Base-by-base conservation (phyloP, 2,329 filamentous ascomycete species). In the Neoarthrinium moseri region DNA sequence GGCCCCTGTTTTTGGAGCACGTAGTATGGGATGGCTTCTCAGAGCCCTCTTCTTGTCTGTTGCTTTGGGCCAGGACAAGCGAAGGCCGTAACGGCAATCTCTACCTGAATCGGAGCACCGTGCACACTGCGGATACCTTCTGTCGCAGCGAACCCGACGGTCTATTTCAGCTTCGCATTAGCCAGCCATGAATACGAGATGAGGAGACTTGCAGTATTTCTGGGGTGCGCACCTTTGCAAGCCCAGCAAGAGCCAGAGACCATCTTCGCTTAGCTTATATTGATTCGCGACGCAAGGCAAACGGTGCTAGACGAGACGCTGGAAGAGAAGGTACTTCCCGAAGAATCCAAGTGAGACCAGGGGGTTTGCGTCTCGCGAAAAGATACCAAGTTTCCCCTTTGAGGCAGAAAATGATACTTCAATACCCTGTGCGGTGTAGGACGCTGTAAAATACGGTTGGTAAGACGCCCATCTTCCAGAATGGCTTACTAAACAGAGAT, bases 11-110 rank as follows among this genome's bases (percentile, higher is more conserved):
- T n/a, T n/a, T n/a, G n/a, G n/a, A n/a, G n/a, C n/a, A n/a, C n/a
- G n/a, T n/a, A n/a, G n/a, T n/a, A n/a, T n/a, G n/a, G n/a, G n/a
- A n/a, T n/a, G n/a, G n/a, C n/a, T n/a, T n/a, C 20, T 17, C 15
- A 40, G 15, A 11, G 37, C 20, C 12, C 37, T 11, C 11, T 23
- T 20, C 21, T 26, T 4, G 23, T 40, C 22, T 5, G 13, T 27
- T 15, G 21, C 21, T 23, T 15, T 40, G 13, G 37, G 37, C 37
- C 37, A 40, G 22, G 37, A 40, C n/a, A 40, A 23, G 10, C 37
- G 37, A 15, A 40, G 37, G 37, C 37, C 37, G 17, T 40, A 40
- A 10, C 20, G 37, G 4, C 37, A 40, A 5, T 22, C 2, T 27
- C 6, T 26, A n/a, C 27, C 17, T 5, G 37, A 20, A 10, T 40